Evolutionary conservation across 176 grass and related monocot genomes (phyloP), one percentile per base, ranked within the genome.

Genomic region (Oryza glumipatula): DNA sequence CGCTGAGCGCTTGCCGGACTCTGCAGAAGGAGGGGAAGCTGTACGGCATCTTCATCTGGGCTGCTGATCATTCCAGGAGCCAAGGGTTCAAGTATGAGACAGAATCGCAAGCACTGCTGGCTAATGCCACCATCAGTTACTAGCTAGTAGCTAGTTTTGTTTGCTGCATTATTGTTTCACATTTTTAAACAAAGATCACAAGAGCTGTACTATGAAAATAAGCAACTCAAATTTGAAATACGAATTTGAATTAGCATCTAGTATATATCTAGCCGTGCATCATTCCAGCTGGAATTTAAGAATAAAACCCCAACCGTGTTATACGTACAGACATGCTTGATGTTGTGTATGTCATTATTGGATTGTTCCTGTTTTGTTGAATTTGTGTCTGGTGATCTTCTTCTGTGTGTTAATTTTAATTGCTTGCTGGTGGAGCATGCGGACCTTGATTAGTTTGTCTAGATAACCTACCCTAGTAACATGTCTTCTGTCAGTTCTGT

Each of bases 1-100:
- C 86, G 39, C 46, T 98, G 3, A 83, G 12, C 6, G 90, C 95
- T 1, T 94, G 92, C 54, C 67, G 72, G 63, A 77, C 67, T 1
- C 88, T 98, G 47, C 85, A 98, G 87, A 28, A 41, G 65, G 68
- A 91, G 51, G 79, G 79, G 3, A 93, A 88, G 85, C 92, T 98
- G 21, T 85, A 64, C 11, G 95, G 92, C 4, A 94, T 98, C 78
- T 98, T 98, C 76, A 79, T 91, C 74, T 98, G 92, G 90, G 85
- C 88, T 14, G 95, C 95, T 0, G 95, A 98, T 70, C 54, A 85
- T 15, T 98, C 95, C 0, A 73, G 46, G 65, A 76, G 28, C 11
- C 33, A 93, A 33, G 92, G 84, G 3, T 97, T 97, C 87, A 84
- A 76, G 69, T 97, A 93, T 28, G 95, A 97, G 7, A 86, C 11